These are phyloP conservation scores for Colletotrichum zoysiae DNA, from an alignment of 2,329 filamentous ascomycete species.

Conservation along the genomic window DNA sequence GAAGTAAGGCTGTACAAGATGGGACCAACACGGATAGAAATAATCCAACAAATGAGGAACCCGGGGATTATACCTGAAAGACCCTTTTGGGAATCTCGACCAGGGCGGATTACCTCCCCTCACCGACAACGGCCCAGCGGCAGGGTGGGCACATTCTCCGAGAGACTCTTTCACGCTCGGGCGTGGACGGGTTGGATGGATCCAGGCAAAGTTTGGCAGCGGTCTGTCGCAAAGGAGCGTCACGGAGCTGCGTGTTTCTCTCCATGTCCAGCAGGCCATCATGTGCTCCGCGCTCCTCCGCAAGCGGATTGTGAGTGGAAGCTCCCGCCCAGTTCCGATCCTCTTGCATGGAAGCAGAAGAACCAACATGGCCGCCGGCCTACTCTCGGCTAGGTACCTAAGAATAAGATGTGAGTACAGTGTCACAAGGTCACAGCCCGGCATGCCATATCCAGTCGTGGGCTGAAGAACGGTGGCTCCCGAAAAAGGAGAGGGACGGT, in stretches of 20 bases:
- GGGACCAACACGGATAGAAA: slow-evolving; percentile 24
- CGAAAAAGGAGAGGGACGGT: slow-evolving; percentile 24
- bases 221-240: background rate
- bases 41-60: slow-evolving; percentile 25
- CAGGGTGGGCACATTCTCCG: slow-evolving; percentile 28
- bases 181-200: slow-evolving; percentile 6
- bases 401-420: background rate
- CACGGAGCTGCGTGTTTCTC: background rate
- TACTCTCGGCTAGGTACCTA: background rate
- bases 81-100: slow-evolving; percentile 38
- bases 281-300: background rate
- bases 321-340: slow-evolving; percentile 9
- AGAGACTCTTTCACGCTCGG: slow-evolving; percentile 11
- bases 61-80: slow-evolving; percentile 42
- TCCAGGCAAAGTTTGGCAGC: background rate
- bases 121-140: slow-evolving; percentile 41
- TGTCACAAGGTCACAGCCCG: background rate
- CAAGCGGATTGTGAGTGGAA: background rate
- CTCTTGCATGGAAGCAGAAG: background rate
- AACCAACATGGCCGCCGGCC: background rate
- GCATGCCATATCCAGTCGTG: background rate
- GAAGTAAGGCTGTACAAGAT: background rate
- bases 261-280: background rate
- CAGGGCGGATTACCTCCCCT: slow-evolving; percentile 40
- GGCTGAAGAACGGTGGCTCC: background rate